Percentiles rank a stretch among this genome's conserved stretches.
Conservation (phyloP, 2,329 filamentous ascomycete genomes). For the Ophiostoma sp. region DNA sequence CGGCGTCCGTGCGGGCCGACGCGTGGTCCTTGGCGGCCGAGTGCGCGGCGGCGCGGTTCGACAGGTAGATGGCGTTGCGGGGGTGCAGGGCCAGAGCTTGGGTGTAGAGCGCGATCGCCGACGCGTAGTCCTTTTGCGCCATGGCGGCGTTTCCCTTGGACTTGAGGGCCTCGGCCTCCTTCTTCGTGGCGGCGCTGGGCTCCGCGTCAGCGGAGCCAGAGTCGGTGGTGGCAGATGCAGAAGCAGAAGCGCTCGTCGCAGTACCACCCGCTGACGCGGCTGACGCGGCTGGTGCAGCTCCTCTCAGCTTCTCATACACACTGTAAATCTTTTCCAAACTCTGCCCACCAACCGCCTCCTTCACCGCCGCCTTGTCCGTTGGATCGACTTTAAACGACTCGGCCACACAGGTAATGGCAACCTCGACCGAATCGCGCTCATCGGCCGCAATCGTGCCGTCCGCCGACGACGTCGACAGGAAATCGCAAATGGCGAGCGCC, state of each 20-base stretch:
- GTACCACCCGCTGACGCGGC: too few species aligned
- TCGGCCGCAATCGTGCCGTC: slow-evolving; percentile 88
- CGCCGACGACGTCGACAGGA: slow-evolving; percentile 77
- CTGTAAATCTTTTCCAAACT: slow-evolving; percentile 88
- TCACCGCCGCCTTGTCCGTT: slow-evolving; percentile 68
- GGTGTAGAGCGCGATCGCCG: slow-evolving; percentile 84
- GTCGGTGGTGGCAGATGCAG: slow-evolving; percentile 41
- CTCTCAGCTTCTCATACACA: slow-evolving; percentile 88
- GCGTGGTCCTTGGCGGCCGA: slow-evolving; percentile 81
- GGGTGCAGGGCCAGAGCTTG: slow-evolving; percentile 80
- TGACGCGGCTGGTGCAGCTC: slow-evolving; percentile 36
- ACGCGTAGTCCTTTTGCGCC: slow-evolving; percentile 84
- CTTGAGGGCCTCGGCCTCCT: slow-evolving; percentile 86
- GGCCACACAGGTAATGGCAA: slow-evolving; percentile 90
- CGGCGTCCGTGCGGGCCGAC: slow-evolving; percentile 81
- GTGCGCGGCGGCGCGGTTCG: slow-evolving; percentile 94
- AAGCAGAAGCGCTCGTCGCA: slow-evolving; percentile 38
- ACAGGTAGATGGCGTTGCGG: slow-evolving; percentile 92
- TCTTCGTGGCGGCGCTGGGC: slow-evolving; percentile 53
- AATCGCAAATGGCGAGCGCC: slow-evolving; percentile 95
- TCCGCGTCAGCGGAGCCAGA: slow-evolving; percentile 39
- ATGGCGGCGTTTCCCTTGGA: slow-evolving; percentile 90
- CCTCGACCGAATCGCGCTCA: slow-evolving; percentile 90
- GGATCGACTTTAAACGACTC: slow-evolving; percentile 95
- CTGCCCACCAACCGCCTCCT: slow-evolving; percentile 79